Conservation (phyloP, 441 rosid genomes). For the Gossypium laxum region DNA sequence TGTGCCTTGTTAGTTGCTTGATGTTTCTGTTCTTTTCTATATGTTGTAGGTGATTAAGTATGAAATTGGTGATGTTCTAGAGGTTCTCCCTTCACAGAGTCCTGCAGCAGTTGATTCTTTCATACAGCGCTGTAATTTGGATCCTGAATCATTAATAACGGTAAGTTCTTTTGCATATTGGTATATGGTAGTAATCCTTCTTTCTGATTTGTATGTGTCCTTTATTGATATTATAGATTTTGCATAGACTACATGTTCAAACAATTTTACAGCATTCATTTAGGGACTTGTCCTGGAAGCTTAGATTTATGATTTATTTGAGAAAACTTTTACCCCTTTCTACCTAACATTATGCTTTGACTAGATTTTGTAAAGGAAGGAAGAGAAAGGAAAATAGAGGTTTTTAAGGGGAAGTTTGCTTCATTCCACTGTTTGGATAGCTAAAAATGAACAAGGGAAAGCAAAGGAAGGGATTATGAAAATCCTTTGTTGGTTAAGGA, state of each 20-base stretch:
- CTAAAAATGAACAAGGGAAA: background rate
- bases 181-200: conserved; percentile 6
- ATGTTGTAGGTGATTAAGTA: conserved; percentile 41
- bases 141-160: conserved; percentile 63
- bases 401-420: background rate
- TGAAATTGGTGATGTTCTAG: conserved; percentile 81
- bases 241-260: background rate
- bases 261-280: background rate
- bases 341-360: background rate
- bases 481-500: background rate
- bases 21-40: conserved; percentile 2
- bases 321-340: background rate
- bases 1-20: background rate
- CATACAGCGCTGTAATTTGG: conserved; percentile 57
- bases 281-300: background rate
- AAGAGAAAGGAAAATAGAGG: background rate
- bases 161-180: conserved; percentile 32
- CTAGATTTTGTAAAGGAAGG: background rate
- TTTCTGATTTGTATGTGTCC: background rate
- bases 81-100: conserved; percentile 73
- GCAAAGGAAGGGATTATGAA: background rate
- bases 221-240: background rate
- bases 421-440: background rate
- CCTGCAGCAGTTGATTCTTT: conserved; percentile 60
- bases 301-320: background rate